Percentiles rank a stretch among this genome's conserved stretches.
phyloP scores from a whole-genome alignment of 1,284 basidiomycete species.

The Microbotryum intermedium region DNA sequence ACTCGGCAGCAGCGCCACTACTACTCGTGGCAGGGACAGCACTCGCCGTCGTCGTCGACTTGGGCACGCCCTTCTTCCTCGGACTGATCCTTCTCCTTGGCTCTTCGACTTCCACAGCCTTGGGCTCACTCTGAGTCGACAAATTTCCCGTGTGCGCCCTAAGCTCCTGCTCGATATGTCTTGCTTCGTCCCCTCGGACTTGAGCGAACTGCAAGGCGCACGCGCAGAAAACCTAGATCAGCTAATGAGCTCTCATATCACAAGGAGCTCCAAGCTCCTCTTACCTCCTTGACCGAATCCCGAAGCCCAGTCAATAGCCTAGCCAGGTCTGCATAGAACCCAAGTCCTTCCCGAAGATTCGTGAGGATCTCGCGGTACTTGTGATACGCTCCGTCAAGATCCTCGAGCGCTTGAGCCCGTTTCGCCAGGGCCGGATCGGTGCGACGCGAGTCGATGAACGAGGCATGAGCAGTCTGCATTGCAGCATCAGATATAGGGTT shows the following conservation, averaged over 20 bases:
- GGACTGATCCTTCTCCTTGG: too few relatives aligned
- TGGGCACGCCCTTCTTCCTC: too few relatives aligned
- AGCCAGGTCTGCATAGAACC: conserved; percentile 79
- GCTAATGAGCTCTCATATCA: background rate
- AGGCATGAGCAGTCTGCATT: conserved; percentile 58
- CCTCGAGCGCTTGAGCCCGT: conserved; percentile 74
- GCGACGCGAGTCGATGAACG: conserved; percentile 67
- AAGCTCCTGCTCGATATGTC: too few relatives aligned
- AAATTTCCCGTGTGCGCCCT: too few relatives aligned
- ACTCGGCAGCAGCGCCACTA: too few relatives aligned
- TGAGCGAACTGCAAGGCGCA: too few relatives aligned
- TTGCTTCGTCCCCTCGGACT: too few relatives aligned
- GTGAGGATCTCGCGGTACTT: conserved; percentile 78
- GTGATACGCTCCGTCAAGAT: conserved; percentile 77
- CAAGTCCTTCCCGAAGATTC: conserved; percentile 80
- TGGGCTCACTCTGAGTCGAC: too few relatives aligned
- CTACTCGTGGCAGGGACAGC: too few relatives aligned
- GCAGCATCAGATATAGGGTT: background rate
- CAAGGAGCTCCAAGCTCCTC: background rate
- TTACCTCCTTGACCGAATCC: conserved; percentile 54
- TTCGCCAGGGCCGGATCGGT: conserved; percentile 70
- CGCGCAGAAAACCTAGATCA: background rate
- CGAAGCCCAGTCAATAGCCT: conserved; percentile 63
- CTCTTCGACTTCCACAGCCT: too few relatives aligned
- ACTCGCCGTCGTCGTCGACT: too few relatives aligned